Evolutionary conservation across 2,329 filamentous ascomycete genomes (phyloP).

Genomic region (Arachnopeziza araneosa): DNA sequence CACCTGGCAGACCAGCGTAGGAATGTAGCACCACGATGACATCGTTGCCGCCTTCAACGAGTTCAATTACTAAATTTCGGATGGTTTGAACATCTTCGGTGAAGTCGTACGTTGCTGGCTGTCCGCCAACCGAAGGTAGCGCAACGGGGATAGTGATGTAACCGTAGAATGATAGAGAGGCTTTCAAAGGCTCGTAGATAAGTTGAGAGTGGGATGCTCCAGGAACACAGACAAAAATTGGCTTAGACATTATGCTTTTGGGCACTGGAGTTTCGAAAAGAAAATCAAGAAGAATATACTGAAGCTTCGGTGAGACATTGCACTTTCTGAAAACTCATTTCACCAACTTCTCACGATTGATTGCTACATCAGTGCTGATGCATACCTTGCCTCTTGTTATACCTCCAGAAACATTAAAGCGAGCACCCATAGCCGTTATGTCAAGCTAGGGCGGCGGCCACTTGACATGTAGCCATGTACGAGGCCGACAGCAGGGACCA

Average conservation of each 20-base stretch:
- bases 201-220: slow-evolving; percentile 35
- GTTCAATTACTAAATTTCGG: slow-evolving; percentile 28
- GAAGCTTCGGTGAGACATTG: neutral
- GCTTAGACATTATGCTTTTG: slow-evolving; percentile 22
- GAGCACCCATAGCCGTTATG: neutral
- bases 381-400: neutral
- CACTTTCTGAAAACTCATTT: neutral
- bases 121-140: slow-evolving; percentile 33
- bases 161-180: slow-evolving; percentile 28
- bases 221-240: slow-evolving; percentile 36
- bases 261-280: neutral
- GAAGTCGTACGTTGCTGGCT: slow-evolving; percentile 30
- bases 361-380: neutral
- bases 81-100: slow-evolving; percentile 35
- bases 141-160: slow-evolving; percentile 30
- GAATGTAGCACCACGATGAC: slow-evolving; percentile 25
- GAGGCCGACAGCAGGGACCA: neutral
- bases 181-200: slow-evolving; percentile 34
- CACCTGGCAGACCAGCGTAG: slow-evolving; percentile 23
- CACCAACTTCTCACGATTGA: neutral
- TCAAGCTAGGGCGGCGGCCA: neutral
- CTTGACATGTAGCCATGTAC: neutral
- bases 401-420: neutral
- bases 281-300: neutral
- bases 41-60: slow-evolving; percentile 31